A percentile compares a stretch with the other conserved stretches of the same genome.
Evolutionary conservation across 192 early-diverging fungal species (phyloP).

Genomic region (Podila clonocystis): DNA sequence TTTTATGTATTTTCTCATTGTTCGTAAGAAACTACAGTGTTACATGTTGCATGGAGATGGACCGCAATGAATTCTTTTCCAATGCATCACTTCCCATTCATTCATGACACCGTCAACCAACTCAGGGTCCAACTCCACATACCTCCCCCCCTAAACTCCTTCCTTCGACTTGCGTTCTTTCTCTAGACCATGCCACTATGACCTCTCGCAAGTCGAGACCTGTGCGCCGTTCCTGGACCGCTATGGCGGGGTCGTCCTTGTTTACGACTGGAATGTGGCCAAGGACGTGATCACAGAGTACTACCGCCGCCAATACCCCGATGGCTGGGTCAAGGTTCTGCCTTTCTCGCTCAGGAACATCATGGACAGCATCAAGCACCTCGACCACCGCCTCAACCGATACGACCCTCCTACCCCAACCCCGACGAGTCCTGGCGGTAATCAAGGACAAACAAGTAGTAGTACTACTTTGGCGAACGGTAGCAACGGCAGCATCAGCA

Average conservation of each 20-base stretch:
- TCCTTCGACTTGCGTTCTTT: neutral
- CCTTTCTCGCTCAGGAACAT: constrained; percentile 50
- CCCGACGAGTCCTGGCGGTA: neutral
- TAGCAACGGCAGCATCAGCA: constrained; percentile 2
- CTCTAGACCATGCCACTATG: constrained; percentile 48
- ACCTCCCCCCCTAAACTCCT: neutral
- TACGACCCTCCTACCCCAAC: neutral
- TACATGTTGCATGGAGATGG: no score
- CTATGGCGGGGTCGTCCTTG: constrained; percentile 52
- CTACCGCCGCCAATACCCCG: constrained; percentile 44
- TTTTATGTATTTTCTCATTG: no score
- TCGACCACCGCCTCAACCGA: constrained; percentile 43
- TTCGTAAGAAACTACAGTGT: no score
- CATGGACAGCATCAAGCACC: constrained; percentile 27
- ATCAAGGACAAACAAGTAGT: no score
- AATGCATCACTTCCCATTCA: no score
- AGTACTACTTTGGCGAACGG: no score
- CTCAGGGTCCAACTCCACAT: neutral
- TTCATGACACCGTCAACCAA: no score
- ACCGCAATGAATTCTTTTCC: no score
- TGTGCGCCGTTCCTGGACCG: constrained; percentile 50
- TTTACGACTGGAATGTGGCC: constrained; percentile 53
- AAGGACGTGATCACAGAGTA: constrained; percentile 50
- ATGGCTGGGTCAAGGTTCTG: constrained; percentile 49
- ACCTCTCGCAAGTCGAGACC: constrained; percentile 50